A percentile compares a stretch with the other conserved stretches of the same genome.
phyloP scores from a whole-genome alignment of 192 early-diverging fungal genomes.

The Chytriomyces sp. region DNA sequence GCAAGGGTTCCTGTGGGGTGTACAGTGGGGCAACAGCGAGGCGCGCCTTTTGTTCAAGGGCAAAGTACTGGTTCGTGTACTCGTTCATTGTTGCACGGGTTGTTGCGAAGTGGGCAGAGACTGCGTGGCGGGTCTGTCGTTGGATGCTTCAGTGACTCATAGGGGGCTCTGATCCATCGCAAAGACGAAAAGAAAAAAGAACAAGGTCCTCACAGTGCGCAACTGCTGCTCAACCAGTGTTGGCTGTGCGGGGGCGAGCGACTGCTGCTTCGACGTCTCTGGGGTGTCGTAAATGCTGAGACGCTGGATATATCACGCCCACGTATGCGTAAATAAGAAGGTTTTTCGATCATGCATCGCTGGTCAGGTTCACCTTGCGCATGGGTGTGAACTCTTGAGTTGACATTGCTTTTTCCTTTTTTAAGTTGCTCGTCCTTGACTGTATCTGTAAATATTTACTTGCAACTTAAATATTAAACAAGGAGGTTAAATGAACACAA shows the following conservation, averaged over 20 bases:
- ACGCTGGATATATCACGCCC: not conserved
- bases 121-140: conserved; percentile 10
- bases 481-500: too few relatives aligned
- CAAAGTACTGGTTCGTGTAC: conserved; percentile 19
- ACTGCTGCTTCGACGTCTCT: not conserved
- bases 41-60: not conserved
- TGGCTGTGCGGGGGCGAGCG: not conserved
- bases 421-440: too few relatives aligned
- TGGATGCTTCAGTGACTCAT: not conserved
- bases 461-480: too few relatives aligned
- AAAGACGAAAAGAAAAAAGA: not conserved
- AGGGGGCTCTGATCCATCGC: too few relatives aligned
- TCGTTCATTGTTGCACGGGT: conserved; percentile 8
- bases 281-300: conserved; percentile 25
- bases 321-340: too few relatives aligned
- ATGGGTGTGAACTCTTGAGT: too few relatives aligned
- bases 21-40: not conserved
- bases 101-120: conserved; percentile 8
- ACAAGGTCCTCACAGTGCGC: not conserved
- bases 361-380: too few relatives aligned
- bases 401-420: too few relatives aligned
- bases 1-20: conserved; percentile 8
- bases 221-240: conserved; percentile 11
- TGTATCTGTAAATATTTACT: too few relatives aligned
- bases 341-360: too few relatives aligned